A percentile compares a stretch with the other conserved stretches of the same genome.
These are phyloP conservation scores for Candida dajiaensis DNA, from an alignment of 805 yeast genomes.

Conservation along the genomic window DNA sequence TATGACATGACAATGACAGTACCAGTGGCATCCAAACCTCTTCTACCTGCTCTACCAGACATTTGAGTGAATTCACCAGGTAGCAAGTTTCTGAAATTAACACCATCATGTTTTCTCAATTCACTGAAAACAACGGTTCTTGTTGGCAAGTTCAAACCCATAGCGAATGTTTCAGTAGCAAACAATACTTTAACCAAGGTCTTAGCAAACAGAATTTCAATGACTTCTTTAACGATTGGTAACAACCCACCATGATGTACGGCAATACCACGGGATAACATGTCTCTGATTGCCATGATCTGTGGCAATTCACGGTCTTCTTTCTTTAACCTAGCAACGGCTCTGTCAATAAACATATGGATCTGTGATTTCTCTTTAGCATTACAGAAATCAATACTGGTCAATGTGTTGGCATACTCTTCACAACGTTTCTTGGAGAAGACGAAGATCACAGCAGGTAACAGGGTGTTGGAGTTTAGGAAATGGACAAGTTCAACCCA, in stretches of 20 bases:
- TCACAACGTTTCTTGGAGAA: conserved; percentile 93
- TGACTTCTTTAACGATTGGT: conserved; percentile 90
- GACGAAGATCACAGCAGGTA: conserved; percentile 91
- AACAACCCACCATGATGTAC: conserved; percentile 93
- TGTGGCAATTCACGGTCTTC: conserved; percentile 95
- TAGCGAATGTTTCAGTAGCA: conserved; percentile 98
- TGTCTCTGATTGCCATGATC: conserved; percentile 72
- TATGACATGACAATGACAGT: conserved; percentile 91
- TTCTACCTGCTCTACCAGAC: conserved; percentile 98
- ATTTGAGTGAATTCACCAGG: conserved; percentile 99
- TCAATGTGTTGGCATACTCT: conserved; percentile 78
- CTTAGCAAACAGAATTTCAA: conserved; percentile 85
- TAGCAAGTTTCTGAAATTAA: conserved; percentile 66
- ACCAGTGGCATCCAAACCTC: conserved; percentile 91
- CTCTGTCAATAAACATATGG: conserved; percentile 87
- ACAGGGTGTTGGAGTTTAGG: conserved; percentile 57
- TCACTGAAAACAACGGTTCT: conserved; percentile 91
- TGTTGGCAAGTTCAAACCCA: conserved; percentile 96
- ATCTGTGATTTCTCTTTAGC: conserved; percentile 87
- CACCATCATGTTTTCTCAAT: conserved; percentile 86
- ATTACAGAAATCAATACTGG: conserved; percentile 70
- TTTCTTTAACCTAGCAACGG: conserved; percentile 77
- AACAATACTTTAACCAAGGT: conserved; percentile 84
- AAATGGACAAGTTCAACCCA: conserved; percentile 72
- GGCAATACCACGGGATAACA: conserved; percentile 87